Evolutionary conservation across 2,329 filamentous ascomycete species (phyloP), one percentile per base, ranked within the genome.

Genomic region (Trichoderma aggressivum): DNA sequence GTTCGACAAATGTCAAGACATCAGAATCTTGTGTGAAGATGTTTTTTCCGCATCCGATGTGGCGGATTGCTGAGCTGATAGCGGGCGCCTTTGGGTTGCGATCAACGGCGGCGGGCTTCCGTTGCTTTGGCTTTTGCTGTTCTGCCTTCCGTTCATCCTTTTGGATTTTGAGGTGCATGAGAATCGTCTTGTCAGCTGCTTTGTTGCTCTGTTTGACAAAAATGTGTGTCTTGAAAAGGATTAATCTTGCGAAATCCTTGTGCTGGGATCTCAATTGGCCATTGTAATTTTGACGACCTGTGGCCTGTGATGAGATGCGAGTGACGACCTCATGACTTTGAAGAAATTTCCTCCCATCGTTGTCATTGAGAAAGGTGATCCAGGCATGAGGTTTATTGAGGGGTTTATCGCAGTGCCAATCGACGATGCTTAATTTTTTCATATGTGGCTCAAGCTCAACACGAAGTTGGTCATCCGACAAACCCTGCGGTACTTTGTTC

Each of bases 1-100:
- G 87, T 76, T 83, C 74, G 3, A 83, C 77, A 71, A 86, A 89
- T 0, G 79, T 78, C 7, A 88, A 78, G 24, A 6, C 74, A 72
- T 76, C 75, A 6, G 72, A 32, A 1, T 58, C 30, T 0, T 77
- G 67, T 2, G 75, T 64, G 65, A 85, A 88, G 8, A 82, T 76
- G 73, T 85, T 85, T 58, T 86, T 82, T 2, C 88, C 87, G 68
- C 85, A 87, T 8, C 79, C 80, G 34, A 87, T 70, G 2, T 65
- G 43, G 8, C 64, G 39, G 39, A 74, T 32, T 24, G 47, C 6
- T 14, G n/a, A 76, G 0, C 62, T 53, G 24, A 74, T 72, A 3
- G 61, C 78, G 62, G 61, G 79, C 71, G 47, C 56, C 3, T 75
- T 72, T 72, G 71, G 24, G 56, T 67, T 63, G 8, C 26, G 64